phyloP scores from a whole-genome alignment of 2,329 filamentous ascomycete species.

The Diplodia seriata region DNA sequence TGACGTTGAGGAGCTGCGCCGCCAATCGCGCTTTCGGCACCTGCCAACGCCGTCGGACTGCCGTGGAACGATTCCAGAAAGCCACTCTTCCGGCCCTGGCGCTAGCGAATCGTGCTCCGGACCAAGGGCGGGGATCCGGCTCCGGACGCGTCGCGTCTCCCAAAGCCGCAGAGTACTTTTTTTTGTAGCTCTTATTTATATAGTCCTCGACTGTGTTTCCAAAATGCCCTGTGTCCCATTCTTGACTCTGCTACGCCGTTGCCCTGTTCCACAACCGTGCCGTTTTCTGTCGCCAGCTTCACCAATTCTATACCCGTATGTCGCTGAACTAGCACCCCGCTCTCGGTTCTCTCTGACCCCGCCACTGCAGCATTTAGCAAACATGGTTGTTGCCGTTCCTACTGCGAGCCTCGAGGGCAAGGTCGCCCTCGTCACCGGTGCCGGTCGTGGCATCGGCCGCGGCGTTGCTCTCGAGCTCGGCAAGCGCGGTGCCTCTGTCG shows the following conservation, averaged over 20 bases:
- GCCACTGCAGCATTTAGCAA: slow-evolving; percentile 35
- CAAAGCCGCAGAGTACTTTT: slow-evolving; percentile 8
- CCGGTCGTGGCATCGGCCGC: slow-evolving; percentile 70
- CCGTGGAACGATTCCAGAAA: slow-evolving; percentile 25
- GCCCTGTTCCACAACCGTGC: not conserved
- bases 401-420: slow-evolving; percentile 60
- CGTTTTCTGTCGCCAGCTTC: not conserved
- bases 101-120: slow-evolving; percentile 3
- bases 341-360: not conserved
- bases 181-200: slow-evolving; percentile 20
- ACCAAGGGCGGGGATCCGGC: slow-evolving; percentile 26
- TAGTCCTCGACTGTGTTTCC: not conserved
- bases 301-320: slow-evolving; percentile 18
- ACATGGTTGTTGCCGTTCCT: slow-evolving; percentile 52
- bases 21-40: slow-evolving; percentile 17
- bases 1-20: not conserved
- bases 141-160: slow-evolving; percentile 26
- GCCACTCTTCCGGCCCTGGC: slow-evolving; percentile 1
- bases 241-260: not conserved
- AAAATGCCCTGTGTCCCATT: not conserved
- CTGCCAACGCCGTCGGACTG: slow-evolving; percentile 2
- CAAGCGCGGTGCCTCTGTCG: slow-evolving; percentile 67
- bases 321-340: not conserved
- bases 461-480: slow-evolving; percentile 72
- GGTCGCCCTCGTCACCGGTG: slow-evolving; percentile 67